Percentiles rank a stretch among this genome's conserved stretches.
These are phyloP conservation scores for Ophiostoma fasciatum DNA, from an alignment of 2,329 filamentous ascomycete species.

Conservation along the genomic window DNA sequence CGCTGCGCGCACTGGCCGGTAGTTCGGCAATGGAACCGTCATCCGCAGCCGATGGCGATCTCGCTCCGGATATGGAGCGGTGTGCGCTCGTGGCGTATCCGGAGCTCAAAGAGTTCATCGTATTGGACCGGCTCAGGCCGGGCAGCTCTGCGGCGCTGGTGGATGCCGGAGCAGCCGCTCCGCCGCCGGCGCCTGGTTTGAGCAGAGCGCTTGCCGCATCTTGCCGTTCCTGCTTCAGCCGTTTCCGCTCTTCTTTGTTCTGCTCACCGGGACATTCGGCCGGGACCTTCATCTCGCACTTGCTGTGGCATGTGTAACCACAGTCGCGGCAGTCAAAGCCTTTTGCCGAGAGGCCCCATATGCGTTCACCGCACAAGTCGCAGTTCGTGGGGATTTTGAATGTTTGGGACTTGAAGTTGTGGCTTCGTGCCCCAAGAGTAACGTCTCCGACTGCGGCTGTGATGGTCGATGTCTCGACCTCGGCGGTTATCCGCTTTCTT, in stretches of 20 bases:
- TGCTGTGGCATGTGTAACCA: slow-evolving; percentile 95
- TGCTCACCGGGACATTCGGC: slow-evolving; percentile 91
- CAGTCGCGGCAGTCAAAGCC: slow-evolving; percentile 93
- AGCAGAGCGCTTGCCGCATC: slow-evolving; percentile 53
- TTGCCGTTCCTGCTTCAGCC: slow-evolving; percentile 75
- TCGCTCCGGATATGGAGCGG: slow-evolving; percentile 54
- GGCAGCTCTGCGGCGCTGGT: slow-evolving; percentile 47
- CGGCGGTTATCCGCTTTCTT: slow-evolving; percentile 68
- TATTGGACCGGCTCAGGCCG: slow-evolving; percentile 62
- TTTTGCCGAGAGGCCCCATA: slow-evolving; percentile 94
- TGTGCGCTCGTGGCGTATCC: slow-evolving; percentile 71
- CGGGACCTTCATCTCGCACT: slow-evolving; percentile 98
- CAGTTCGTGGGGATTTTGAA: slow-evolving; percentile 99
- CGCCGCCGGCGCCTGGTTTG: slow-evolving; percentile 27
- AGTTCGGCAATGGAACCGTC: slow-evolving; percentile 26
- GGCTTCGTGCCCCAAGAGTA: slow-evolving; percentile 80
- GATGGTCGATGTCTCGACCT: slow-evolving; percentile 87
- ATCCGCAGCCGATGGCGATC: slow-evolving; percentile 24
- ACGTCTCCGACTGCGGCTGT: slow-evolving; percentile 84
- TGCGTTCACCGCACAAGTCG: slow-evolving; percentile 87
- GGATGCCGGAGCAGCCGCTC: slow-evolving; percentile 4
- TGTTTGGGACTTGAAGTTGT: slow-evolving; percentile 97
- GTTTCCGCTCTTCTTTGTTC: slow-evolving; percentile 89
- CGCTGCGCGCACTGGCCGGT: slow-evolving; percentile 20
- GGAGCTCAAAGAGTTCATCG: slow-evolving; percentile 79